A percentile compares a stretch with the other conserved stretches of the same genome.
These are phyloP conservation scores for Curvularia sp. DNA, from an alignment of 2,329 filamentous ascomycete species.

Conservation along the genomic window DNA sequence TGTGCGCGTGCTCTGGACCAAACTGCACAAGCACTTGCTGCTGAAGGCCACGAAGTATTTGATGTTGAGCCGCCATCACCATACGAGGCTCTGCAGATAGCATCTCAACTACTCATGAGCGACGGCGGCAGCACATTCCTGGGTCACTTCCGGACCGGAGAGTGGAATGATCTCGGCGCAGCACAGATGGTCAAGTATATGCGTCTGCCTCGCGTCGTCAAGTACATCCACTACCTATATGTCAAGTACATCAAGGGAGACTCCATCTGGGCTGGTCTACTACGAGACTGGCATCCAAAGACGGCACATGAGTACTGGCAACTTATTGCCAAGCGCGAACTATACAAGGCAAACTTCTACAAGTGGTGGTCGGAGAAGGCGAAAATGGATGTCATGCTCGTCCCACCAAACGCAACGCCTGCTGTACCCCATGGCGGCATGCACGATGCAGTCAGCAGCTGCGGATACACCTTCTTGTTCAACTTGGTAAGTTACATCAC, in stretches of 20 bases:
- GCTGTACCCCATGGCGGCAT: constrained; percentile 87
- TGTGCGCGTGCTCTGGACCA: constrained; percentile 78
- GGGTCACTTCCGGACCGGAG: constrained; percentile 76
- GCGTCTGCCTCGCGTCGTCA: constrained; percentile 73
- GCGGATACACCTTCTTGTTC: constrained; percentile 93
- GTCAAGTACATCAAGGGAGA: constrained; percentile 84
- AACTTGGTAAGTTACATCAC: constrained; percentile 70
- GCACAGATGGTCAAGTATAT: constrained; percentile 77
- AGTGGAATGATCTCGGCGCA: constrained; percentile 81
- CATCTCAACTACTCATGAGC: constrained; percentile 80
- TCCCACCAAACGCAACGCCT: constrained; percentile 88
- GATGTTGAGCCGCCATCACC: constrained; percentile 71
- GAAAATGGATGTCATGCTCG: constrained; percentile 78
- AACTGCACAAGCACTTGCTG: constrained; percentile 71
- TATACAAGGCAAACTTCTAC: constrained; percentile 79
- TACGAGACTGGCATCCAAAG: constrained; percentile 77
- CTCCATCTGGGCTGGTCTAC: constrained; percentile 76
- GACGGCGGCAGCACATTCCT: constrained; percentile 84
- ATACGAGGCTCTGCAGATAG: constrained; percentile 77
- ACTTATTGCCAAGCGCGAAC: constrained; percentile 77
- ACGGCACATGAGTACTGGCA: constrained; percentile 82
- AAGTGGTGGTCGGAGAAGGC: constrained; percentile 78
- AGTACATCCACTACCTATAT: constrained; percentile 88
- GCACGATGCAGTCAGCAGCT: constrained; percentile 83
- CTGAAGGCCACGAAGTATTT: constrained; percentile 77